A percentile compares a stretch with the other conserved stretches of the same genome.
phyloP scores from a whole-genome alignment of 2,329 filamentous ascomycete genomes.

The Ophiostoma perfectum region DNA sequence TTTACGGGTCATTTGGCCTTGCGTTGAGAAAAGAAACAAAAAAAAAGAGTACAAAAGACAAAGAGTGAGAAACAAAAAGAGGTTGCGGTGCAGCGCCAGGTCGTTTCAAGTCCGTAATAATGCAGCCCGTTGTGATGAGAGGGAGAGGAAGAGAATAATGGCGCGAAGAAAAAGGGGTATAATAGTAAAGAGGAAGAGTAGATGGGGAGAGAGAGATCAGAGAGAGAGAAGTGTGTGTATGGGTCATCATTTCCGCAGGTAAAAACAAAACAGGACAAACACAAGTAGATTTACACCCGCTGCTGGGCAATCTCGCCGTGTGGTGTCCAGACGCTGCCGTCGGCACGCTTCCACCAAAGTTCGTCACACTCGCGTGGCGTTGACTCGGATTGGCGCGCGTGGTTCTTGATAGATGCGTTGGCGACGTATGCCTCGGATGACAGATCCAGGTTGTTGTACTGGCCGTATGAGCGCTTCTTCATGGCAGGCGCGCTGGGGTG shows the following conservation, averaged over 20 bases:
- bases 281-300: not conserved
- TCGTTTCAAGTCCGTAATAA: not conserved
- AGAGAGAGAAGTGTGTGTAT: not conserved
- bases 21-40: conserved; percentile 8
- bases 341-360: conserved; percentile 28
- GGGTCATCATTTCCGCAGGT: not conserved
- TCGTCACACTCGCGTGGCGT: conserved; percentile 19
- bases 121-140: not conserved
- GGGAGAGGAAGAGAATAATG: not conserved
- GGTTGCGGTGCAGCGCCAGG: not conserved
- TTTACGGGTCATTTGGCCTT: not conserved
- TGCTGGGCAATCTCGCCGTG: conserved; percentile 21
- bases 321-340: conserved; percentile 25
- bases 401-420: conserved; percentile 25
- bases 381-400: conserved; percentile 24
- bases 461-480: conserved; percentile 26
- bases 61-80: not conserved
- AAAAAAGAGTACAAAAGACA: not conserved
- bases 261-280: conserved; percentile 9
- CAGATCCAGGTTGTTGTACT: conserved; percentile 25
- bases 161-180: not conserved
- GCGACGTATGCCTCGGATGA: conserved; percentile 17
- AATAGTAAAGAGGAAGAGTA: not conserved
- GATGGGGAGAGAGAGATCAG: conserved; percentile 1
- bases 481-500: not conserved